Conservation (phyloP, 257 asterid species). For the Pogostemon cablin region DNA sequence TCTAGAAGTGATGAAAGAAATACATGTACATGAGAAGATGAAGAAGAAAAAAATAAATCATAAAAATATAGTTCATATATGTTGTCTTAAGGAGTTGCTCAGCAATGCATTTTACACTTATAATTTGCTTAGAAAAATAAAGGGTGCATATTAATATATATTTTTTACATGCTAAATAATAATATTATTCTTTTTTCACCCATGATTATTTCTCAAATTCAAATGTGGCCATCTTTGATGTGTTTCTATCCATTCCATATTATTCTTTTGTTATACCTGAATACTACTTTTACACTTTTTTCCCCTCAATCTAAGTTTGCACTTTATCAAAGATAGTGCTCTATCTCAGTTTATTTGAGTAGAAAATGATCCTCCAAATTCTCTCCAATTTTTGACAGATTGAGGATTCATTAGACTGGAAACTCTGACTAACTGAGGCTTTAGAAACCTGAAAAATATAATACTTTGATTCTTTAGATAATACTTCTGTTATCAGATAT, state of each 20-base stretch:
- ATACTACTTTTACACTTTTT: neutral
- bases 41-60: neutral
- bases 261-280: neutral
- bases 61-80: neutral
- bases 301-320: neutral
- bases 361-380: neutral
- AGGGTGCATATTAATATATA: neutral
- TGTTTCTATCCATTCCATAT: neutral
- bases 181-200: neutral
- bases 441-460: neutral
- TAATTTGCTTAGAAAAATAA: too few relatives aligned
- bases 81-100: too few relatives aligned
- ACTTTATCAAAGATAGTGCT: neutral
- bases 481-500: neutral
- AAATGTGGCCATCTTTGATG: neutral
- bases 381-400: slow-evolving; percentile 8
- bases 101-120: too few relatives aligned
- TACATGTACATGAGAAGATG: neutral
- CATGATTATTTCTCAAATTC: neutral
- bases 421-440: slow-evolving; percentile 1
- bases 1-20: slow-evolving; percentile 2
- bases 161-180: too few relatives aligned
- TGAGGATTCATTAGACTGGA: neutral
- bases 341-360: slow-evolving; percentile 7
- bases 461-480: neutral